A percentile compares a stretch with the other conserved stretches of the same genome.
Evolutionary conservation across 306 rosid genomes (phyloP).

Genomic region (Heteromeles arbutifolia): DNA sequence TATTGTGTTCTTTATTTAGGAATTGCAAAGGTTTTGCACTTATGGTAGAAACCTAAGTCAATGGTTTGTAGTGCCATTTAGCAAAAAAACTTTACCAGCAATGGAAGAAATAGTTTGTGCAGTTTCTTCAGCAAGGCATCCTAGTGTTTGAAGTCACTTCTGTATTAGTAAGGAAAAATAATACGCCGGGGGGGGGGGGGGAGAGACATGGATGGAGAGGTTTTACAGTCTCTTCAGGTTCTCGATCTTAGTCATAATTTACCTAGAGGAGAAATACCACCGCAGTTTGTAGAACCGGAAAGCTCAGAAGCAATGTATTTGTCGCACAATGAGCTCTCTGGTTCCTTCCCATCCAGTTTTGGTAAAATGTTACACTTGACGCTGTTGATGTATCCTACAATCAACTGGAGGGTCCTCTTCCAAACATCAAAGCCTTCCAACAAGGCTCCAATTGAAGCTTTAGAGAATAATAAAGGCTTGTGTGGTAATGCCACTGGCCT

Average conservation of each 20-base stretch:
- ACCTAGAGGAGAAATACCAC: constrained; percentile 21
- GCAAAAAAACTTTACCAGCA: no score
- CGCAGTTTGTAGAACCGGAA: constrained; percentile 16
- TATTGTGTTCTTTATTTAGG: no score
- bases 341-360: constrained; percentile 31
- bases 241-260: constrained; percentile 38
- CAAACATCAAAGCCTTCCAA: constrained; percentile 9
- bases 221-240: neutral
- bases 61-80: no score
- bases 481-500: constrained; percentile 8
- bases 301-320: constrained; percentile 28
- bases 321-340: constrained; percentile 34
- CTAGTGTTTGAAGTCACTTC: no score
- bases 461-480: constrained; percentile 5
- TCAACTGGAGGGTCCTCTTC: constrained; percentile 18
- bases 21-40: no score
- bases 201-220: no score
- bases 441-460: neutral
- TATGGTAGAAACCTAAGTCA: no score
- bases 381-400: constrained; percentile 30
- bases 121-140: no score
- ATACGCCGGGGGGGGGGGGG: no score
- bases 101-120: no score
- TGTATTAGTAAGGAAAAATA: no score
- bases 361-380: constrained; percentile 10